Evolutionary conservation across 257 asterid genomes (phyloP).

Genomic region (Penstemon eatonii): DNA sequence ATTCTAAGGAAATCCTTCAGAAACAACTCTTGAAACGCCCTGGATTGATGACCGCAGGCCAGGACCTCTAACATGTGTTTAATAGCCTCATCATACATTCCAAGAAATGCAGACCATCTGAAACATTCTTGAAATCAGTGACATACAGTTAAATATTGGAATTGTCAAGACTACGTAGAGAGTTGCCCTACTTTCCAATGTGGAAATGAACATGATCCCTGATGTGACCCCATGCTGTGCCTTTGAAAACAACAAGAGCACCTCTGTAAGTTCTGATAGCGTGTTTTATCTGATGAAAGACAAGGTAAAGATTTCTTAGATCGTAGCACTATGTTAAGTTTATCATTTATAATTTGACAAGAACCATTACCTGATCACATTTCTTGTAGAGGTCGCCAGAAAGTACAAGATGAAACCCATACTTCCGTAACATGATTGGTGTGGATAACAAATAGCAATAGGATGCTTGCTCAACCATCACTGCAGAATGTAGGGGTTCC

Average conservation of each 20-base stretch:
- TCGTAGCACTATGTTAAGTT: slow-evolving; percentile 26
- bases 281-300: slow-evolving; percentile 72
- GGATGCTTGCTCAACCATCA: slow-evolving; percentile 98
- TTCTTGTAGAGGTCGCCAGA: slow-evolving; percentile 94
- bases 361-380: slow-evolving; percentile 83
- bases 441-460: slow-evolving; percentile 86
- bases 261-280: slow-evolving; percentile 92
- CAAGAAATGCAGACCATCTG: slow-evolving; percentile 97
- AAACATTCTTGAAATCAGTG: slow-evolving; percentile 36
- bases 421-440: slow-evolving; percentile 82
- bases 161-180: slow-evolving; percentile 11
- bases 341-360: slow-evolving; percentile 18
- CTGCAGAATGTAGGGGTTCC: slow-evolving; percentile 93
- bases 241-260: slow-evolving; percentile 87
- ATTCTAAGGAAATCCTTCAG: slow-evolving; percentile 77
- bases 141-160: slow-evolving; percentile 17
- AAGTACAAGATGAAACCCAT: slow-evolving; percentile 97
- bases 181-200: slow-evolving; percentile 73
- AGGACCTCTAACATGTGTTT: slow-evolving; percentile 83
- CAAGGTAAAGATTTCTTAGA: slow-evolving; percentile 31
- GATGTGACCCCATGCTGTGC: slow-evolving; percentile 86
- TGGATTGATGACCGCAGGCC: slow-evolving; percentile 90
- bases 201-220: slow-evolving; percentile 96
- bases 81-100: slow-evolving; percentile 84
- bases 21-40: slow-evolving; percentile 81